Evolutionary conservation across 2,329 filamentous ascomycete species (phyloP).

Genomic region (Fusarium austroafricanum): DNA sequence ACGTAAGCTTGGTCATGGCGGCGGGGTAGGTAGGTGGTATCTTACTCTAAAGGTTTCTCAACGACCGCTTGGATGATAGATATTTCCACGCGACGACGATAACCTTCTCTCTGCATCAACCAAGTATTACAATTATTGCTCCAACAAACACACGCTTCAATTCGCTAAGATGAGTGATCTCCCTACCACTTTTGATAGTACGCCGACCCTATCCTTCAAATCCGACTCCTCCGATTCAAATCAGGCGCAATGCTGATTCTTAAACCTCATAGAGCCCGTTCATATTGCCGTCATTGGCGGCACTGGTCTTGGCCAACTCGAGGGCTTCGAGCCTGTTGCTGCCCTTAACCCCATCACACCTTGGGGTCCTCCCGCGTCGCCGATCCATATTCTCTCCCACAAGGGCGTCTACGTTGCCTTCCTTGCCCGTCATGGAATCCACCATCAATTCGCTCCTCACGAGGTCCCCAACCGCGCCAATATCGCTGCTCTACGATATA

Average conservation of each 20-base stretch:
- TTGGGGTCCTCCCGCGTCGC: conserved; percentile 82
- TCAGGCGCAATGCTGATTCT: conserved; percentile 26
- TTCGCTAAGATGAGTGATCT: conserved; percentile 61
- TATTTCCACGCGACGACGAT: conserved; percentile 23
- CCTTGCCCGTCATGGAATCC: conserved; percentile 87
- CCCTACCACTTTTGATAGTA: conserved; percentile 70
- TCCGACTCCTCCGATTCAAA: not conserved
- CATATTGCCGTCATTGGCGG: conserved; percentile 92
- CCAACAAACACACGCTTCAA: conserved; percentile 5
- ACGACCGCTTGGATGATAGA: conserved; percentile 20
- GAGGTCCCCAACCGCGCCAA: conserved; percentile 96
- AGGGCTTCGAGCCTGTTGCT: conserved; percentile 87
- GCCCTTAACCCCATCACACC: conserved; percentile 82
- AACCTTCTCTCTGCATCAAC: conserved; percentile 10
- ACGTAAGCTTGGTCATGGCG: conserved; percentile 42
- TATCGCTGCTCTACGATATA: conserved; percentile 92
- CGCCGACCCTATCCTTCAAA: conserved; percentile 41
- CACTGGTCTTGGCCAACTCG: conserved; percentile 89
- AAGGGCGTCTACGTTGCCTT: conserved; percentile 86
- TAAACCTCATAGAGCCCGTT: conserved; percentile 67
- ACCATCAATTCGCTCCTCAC: conserved; percentile 92
- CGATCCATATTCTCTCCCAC: conserved; percentile 90
- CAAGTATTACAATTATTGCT: not conserved
- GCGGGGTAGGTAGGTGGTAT: conserved; percentile 37
- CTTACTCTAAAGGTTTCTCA: conserved; percentile 18